Percentiles rank a stretch among this genome's conserved stretches.
Conservation (phyloP, 1,284 basidiomycete species). For the Rugosomyces carneus region DNA sequence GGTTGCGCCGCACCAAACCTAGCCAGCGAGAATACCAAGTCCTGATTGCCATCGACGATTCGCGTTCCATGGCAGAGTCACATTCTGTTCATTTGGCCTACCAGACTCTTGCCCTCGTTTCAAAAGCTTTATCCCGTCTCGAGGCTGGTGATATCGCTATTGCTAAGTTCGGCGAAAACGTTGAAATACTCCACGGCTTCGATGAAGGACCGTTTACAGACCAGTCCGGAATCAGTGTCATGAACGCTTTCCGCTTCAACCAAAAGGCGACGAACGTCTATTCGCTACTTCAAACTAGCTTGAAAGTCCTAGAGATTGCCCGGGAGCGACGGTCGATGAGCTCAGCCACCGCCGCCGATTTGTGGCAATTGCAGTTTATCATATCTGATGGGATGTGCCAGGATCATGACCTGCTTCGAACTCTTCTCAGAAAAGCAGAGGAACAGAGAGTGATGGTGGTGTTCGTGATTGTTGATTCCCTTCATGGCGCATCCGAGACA, state of each 20-base stretch:
- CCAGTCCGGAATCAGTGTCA: conserved; percentile 71
- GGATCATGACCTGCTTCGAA: conserved; percentile 83
- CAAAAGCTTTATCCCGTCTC: conserved; percentile 85
- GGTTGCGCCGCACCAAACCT: conserved; percentile 92
- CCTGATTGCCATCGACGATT: conserved; percentile 93
- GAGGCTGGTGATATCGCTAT: conserved; percentile 95
- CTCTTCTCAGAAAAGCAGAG: conserved; percentile 78
- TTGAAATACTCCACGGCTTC: conserved; percentile 89
- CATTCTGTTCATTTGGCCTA: conserved; percentile 93
- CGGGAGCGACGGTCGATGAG: conserved; percentile 57
- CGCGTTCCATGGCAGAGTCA: conserved; percentile 92
- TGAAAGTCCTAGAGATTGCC: conserved; percentile 73
- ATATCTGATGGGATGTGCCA: conserved; percentile 98
- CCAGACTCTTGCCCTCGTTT: conserved; percentile 90
- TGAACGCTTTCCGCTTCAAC: conserved; percentile 85
- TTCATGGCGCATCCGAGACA: conserved; percentile 41
- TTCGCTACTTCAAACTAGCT: conserved; percentile 77
- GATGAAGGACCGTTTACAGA: conserved; percentile 75
- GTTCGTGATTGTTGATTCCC: conserved; percentile 93
- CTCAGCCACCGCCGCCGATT: conserved; percentile 67
- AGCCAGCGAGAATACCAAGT: conserved; percentile 96
- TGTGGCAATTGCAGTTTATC: conserved; percentile 99
- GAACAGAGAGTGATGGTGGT: conserved; percentile 95
- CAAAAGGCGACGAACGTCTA: conserved; percentile 92
- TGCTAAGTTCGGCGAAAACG: conserved; percentile 84